These are phyloP conservation scores for Fusarium sp. DNA, from an alignment of 2,329 filamentous ascomycete genomes.

Conservation along the genomic window DNA sequence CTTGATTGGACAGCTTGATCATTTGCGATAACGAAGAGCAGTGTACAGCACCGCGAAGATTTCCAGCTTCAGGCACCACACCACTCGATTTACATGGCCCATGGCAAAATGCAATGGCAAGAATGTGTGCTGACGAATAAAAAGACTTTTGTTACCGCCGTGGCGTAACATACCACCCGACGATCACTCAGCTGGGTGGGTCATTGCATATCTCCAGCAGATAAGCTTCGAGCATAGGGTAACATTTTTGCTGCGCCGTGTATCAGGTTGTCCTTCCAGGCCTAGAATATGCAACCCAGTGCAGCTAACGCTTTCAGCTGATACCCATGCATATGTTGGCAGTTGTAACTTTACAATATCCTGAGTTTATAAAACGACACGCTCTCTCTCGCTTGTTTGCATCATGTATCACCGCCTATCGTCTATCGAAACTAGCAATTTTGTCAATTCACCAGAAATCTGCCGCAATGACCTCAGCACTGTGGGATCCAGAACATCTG, in stretches of 20 bases:
- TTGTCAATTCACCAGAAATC: too few species aligned
- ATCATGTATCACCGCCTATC: too few species aligned
- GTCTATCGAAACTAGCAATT: too few species aligned
- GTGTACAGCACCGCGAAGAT: too few species aligned
- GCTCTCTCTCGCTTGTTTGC: too few species aligned
- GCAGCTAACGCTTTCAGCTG: neutral
- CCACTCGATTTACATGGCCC: too few species aligned
- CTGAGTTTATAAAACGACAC: too few species aligned
- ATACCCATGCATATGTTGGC: neutral
- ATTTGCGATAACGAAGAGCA: too few species aligned
- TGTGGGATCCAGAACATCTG: constrained; percentile 17
- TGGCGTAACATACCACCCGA: neutral
- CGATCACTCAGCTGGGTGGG: neutral
- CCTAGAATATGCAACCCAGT: neutral
- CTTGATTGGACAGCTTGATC: too few species aligned
- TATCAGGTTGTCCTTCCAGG: constrained; percentile 3
- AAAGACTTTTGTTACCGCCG: neutral
- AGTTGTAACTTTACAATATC: neutral
- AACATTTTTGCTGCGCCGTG: neutral
- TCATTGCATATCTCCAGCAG: neutral
- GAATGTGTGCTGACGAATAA: too few species aligned
- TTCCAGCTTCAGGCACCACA: too few species aligned
- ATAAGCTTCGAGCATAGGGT: neutral
- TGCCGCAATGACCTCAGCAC: neutral
- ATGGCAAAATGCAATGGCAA: too few species aligned